Evolutionary conservation across 805 yeast genomes (phyloP).

Genomic region (Spencermartinsiella europaea): DNA sequence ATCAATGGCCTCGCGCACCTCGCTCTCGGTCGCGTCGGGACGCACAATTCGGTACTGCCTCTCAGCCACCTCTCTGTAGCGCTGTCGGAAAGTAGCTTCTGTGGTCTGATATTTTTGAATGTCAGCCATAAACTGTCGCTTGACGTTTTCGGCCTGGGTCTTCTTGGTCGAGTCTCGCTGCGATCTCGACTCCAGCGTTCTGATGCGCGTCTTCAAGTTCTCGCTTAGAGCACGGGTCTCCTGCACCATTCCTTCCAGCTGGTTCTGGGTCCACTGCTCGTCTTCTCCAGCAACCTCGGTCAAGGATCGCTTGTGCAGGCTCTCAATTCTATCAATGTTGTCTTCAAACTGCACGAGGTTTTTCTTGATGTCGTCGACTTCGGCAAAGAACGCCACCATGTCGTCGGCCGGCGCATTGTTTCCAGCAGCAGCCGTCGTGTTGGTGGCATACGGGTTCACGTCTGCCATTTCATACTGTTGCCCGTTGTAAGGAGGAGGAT

Average conservation of each 20-base stretch:
- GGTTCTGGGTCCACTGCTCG: slow-evolving; percentile 62
- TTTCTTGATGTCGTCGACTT: slow-evolving; percentile 61
- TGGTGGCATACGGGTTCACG: slow-evolving; percentile 19
- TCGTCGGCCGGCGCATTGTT: slow-evolving; percentile 35
- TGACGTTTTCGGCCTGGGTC: slow-evolving; percentile 85
- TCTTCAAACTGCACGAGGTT: slow-evolving; percentile 66
- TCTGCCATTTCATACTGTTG: slow-evolving; percentile 19
- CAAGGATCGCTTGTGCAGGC: slow-evolving; percentile 62
- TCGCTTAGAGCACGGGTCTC: slow-evolving; percentile 78
- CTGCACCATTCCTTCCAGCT: slow-evolving; percentile 68
- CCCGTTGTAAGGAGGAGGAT: neutral
- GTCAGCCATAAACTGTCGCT: slow-evolving; percentile 76
- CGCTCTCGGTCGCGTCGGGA: slow-evolving; percentile 55
- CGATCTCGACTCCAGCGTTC: slow-evolving; percentile 57
- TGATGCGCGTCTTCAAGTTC: slow-evolving; percentile 69
- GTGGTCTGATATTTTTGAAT: slow-evolving; percentile 83
- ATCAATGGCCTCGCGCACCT: slow-evolving; percentile 79
- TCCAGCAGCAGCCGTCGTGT: neutral
- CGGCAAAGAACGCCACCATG: slow-evolving; percentile 62
- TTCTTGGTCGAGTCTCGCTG: slow-evolving; percentile 65
- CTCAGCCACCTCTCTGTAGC: slow-evolving; percentile 80
- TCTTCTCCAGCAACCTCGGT: slow-evolving; percentile 63
- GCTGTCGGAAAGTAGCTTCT: slow-evolving; percentile 81
- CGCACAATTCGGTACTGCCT: slow-evolving; percentile 80
- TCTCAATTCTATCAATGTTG: slow-evolving; percentile 61